Evolutionary conservation across 192 early-diverging fungal species (phyloP).

Genomic region (Podila clonocystis): DNA sequence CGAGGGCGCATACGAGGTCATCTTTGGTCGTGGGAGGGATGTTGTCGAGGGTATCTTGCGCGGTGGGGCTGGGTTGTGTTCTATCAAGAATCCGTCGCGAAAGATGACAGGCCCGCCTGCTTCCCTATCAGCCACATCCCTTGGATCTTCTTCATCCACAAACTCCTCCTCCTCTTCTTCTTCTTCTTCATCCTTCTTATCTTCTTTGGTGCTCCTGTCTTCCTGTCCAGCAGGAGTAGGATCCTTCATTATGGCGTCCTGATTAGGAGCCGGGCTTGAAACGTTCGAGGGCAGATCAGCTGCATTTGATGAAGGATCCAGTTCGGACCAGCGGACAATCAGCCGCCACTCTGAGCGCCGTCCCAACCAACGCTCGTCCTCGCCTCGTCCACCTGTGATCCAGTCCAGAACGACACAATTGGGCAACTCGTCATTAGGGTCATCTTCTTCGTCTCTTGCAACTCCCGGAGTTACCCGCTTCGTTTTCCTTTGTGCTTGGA

Average conservation of each 20-base stretch:
- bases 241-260: neutral
- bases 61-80: conserved; percentile 45
- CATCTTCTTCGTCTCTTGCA: neutral
- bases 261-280: neutral
- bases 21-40: conserved; percentile 10
- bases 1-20: conserved; percentile 61
- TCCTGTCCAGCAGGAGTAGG: neutral
- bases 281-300: neutral
- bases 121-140: conserved; percentile 30
- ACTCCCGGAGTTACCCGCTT: neutral
- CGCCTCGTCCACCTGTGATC: conserved; percentile 44
- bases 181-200: conserved; percentile 21
- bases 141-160: conserved; percentile 43
- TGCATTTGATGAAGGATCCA: conserved; percentile 9
- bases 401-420: conserved; percentile 48
- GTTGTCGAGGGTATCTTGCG: conserved; percentile 14
- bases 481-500: conserved; percentile 28
- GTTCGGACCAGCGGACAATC: conserved; percentile 43
- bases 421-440: conserved; percentile 21
- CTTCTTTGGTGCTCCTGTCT: neutral
- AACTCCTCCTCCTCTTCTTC: conserved; percentile 33
- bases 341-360: conserved; percentile 38
- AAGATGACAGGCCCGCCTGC: conserved; percentile 42
- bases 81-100: conserved; percentile 61
- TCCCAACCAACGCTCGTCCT: conserved; percentile 41